Evolutionary conservation across 306 rosid species (phyloP).

Genomic region (Bauhinia variegata): DNA sequence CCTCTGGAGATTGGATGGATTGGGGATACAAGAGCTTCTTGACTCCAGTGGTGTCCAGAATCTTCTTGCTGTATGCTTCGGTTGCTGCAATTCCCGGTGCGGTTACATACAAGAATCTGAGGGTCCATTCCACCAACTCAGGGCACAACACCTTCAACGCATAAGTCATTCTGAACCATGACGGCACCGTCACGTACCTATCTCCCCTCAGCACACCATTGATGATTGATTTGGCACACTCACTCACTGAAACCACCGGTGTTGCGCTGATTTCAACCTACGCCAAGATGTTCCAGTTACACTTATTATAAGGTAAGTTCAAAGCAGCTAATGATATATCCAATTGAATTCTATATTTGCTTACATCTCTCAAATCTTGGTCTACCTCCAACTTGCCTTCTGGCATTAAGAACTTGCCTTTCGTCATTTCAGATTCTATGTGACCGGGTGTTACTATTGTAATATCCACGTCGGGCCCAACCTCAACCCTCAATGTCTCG

Average conservation of each 20-base stretch:
- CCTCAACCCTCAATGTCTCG: conserved; percentile 64
- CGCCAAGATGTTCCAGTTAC: too few relatives aligned
- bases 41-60: too few relatives aligned
- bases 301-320: too few relatives aligned
- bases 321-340: too few relatives aligned
- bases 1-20: too few relatives aligned
- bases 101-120: conserved; percentile 41
- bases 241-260: conserved; percentile 3
- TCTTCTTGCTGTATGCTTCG: too few relatives aligned
- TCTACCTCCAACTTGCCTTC: conserved; percentile 47
- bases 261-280: conserved; percentile 1
- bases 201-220: background rate
- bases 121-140: conserved; percentile 40
- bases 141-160: background rate
- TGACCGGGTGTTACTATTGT: conserved; percentile 70
- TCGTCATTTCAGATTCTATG: conserved; percentile 63
- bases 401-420: conserved; percentile 48
- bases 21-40: too few relatives aligned
- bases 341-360: background rate
- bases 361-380: conserved; percentile 67
- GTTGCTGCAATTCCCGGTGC: too few relatives aligned
- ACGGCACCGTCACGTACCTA: background rate
- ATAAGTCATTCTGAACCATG: conserved; percentile 5
- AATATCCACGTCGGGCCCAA: conserved; percentile 52
- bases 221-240: background rate